Percentiles rank a stretch among this genome's conserved stretches.
Evolutionary conservation across 345 rosid genomes (phyloP).

Genomic region (Rubroshorea leprosula): DNA sequence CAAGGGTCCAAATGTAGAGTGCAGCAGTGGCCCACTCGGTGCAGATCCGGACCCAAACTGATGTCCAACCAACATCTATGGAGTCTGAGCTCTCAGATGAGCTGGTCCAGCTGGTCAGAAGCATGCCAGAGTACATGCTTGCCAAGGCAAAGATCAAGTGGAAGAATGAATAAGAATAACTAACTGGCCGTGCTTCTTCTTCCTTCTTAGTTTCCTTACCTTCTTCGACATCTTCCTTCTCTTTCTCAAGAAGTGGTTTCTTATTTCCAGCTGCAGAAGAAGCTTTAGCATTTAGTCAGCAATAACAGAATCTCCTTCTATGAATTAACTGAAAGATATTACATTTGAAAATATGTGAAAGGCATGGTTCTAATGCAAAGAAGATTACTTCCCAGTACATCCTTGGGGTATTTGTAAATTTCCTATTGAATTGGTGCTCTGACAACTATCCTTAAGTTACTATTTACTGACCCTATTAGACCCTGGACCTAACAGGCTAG

Average conservation of each 20-base stretch:
- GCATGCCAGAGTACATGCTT: constrained; percentile 98
- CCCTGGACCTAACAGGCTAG: too few relatives aligned
- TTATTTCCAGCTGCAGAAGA: constrained; percentile 42
- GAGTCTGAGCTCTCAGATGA: constrained; percentile 66
- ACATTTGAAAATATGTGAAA: too few relatives aligned
- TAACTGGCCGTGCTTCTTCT: constrained; percentile 60
- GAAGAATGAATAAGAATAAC: constrained; percentile 84
- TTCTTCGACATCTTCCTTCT: constrained; percentile 53
- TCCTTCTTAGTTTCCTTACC: too few relatives aligned
- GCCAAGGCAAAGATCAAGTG: constrained; percentile 90
- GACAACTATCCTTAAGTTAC: too few relatives aligned
- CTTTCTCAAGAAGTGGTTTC: constrained; percentile 57
- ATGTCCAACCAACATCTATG: constrained; percentile 93
- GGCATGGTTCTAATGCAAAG: too few relatives aligned
- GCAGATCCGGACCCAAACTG: constrained; percentile 94
- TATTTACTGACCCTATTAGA: too few relatives aligned
- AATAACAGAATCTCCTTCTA: too few relatives aligned
- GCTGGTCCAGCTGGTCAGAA: constrained; percentile 90
- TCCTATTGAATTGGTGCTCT: too few relatives aligned
- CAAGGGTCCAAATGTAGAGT: constrained; percentile 69
- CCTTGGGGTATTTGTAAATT: too few relatives aligned
- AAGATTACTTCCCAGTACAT: too few relatives aligned
- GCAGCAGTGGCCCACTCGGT: constrained; percentile 82
- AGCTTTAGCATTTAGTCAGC: too few relatives aligned
- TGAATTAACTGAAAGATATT: too few relatives aligned